Conservation (phyloP, 2,329 filamentous ascomycete species). For the Epichloe amarillans region DNA sequence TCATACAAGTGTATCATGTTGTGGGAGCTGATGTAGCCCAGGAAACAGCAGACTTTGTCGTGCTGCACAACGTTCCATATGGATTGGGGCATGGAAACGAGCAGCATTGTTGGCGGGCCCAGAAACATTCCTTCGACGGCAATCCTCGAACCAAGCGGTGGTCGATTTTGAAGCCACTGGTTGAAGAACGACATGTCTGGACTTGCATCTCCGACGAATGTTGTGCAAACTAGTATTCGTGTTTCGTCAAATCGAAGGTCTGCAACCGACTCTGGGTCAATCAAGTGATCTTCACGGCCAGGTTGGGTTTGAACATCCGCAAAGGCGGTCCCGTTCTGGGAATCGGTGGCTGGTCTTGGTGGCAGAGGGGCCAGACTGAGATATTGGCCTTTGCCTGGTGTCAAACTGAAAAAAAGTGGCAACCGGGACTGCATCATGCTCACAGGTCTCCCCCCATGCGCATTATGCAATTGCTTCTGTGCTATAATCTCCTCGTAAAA, state of each 20-base stretch:
- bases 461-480: conserved; percentile 30
- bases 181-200: conserved; percentile 54
- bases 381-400: conserved; percentile 37
- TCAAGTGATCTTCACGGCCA: conserved; percentile 25
- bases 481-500: conserved; percentile 42
- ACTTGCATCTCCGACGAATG: conserved; percentile 51
- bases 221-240: conserved; percentile 52
- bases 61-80: conserved; percentile 53
- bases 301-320: conserved; percentile 11
- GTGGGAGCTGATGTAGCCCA: conserved; percentile 53
- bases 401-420: conserved; percentile 43
- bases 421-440: conserved; percentile 31
- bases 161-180: conserved; percentile 50
- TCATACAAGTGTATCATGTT: conserved; percentile 55
- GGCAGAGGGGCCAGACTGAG: conserved; percentile 38
- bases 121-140: conserved; percentile 56
- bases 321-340: conserved; percentile 15
- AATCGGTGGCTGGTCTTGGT: conserved; percentile 15
- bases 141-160: conserved; percentile 42
- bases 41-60: conserved; percentile 52
- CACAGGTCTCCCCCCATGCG: conserved; percentile 26
- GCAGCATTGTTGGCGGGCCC: conserved; percentile 50
- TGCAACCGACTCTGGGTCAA: conserved; percentile 34
- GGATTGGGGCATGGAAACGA: conserved; percentile 51
- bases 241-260: conserved; percentile 49